Base-by-base conservation (phyloP, 345 rosid species). In the Camelina laxa region DNA sequence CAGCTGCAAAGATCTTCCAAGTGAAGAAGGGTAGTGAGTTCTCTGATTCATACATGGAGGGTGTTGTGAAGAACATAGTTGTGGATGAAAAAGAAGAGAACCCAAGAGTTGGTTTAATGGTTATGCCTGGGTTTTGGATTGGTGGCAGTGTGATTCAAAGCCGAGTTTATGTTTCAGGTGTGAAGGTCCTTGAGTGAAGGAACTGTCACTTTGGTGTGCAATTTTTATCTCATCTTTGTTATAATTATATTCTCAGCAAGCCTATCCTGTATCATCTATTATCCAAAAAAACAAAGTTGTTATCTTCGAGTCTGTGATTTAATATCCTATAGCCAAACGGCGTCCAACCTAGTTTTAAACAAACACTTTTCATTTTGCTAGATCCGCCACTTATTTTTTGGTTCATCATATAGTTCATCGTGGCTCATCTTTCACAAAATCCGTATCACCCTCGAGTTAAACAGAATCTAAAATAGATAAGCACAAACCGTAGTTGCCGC, bases 41-140 rank as follows among this genome's bases (percentile, higher is more conserved):
- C 81, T 82, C 92, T 0, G 95, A 89, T 67, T 88, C 88, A 49
- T 89, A 84, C 70, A 91, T 89, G 97, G 97, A 89, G 67, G 86
- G 91, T 72, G 81, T 87, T 33, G 87, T 87, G 75, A 89, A 89
- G 78, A 86, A 87, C 50, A 67, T 89, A 77, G 74, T 84, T 33
- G 59, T 79, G 72, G 90, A 85, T 72, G 95, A 84, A 59, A 77
- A 60, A 24, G 86, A 84, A 38, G 79, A 77, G 76, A 87, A 72
- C 41, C 92, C 89, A 5, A 75, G 70, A 49, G 92, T 87, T 38
- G 97, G 92, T 33, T 80, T 91, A 11, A 86, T 91, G 95, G 86
- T 91, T 4, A 86, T 91, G 95, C 97, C 97, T 53, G 97, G 97
- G 48, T 91, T 91, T 69, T 85, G 84, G 85, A 86, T 89, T 22